A percentile compares a stretch with the other conserved stretches of the same genome.
Conservation (phyloP, 2,329 filamentous ascomycete species). For the Alternaria postmessia region DNA sequence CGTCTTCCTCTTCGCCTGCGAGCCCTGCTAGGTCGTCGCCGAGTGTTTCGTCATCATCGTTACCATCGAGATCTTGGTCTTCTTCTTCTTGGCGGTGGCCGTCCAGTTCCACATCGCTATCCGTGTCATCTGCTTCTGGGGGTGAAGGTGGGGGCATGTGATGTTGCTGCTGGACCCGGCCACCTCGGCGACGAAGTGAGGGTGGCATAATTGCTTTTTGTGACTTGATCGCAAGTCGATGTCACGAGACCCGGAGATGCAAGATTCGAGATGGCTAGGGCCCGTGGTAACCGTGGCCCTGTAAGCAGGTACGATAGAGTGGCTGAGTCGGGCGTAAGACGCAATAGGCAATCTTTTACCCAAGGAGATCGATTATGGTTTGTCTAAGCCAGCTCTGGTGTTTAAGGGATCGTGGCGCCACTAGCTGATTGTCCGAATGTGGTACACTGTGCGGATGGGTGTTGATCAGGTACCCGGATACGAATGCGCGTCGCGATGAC, state of each 20-base stretch:
- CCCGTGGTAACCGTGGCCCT: background rate
- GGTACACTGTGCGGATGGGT: background rate
- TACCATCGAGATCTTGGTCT: background rate
- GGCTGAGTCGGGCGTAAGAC: background rate
- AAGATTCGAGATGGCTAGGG: background rate
- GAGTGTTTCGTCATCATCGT: conserved; percentile 22
- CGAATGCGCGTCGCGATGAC: background rate
- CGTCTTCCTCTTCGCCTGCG: conserved; percentile 52
- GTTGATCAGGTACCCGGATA: background rate
- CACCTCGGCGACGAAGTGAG: conserved; percentile 33
- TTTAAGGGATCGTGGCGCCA: background rate
- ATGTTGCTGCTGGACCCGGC: conserved; percentile 19
- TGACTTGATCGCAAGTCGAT: conserved; percentile 1
- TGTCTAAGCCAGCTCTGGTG: background rate
- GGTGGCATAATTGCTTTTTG: conserved; percentile 36
- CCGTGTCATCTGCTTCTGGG: conserved; percentile 29
- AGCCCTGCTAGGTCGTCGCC: conserved; percentile 36
- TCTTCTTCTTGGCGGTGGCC: conserved; percentile 22
- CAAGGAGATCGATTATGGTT: background rate
- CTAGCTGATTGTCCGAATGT: conserved; percentile 5
- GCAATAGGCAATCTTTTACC: background rate
- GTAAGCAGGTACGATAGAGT: background rate
- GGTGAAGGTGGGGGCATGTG: conserved; percentile 26
- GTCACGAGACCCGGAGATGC: conserved; percentile 12
- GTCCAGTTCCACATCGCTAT: conserved; percentile 37